These are phyloP conservation scores for Roridomyces roridus DNA, from an alignment of 768 basidiomycete genomes.

Conservation along the genomic window DNA sequence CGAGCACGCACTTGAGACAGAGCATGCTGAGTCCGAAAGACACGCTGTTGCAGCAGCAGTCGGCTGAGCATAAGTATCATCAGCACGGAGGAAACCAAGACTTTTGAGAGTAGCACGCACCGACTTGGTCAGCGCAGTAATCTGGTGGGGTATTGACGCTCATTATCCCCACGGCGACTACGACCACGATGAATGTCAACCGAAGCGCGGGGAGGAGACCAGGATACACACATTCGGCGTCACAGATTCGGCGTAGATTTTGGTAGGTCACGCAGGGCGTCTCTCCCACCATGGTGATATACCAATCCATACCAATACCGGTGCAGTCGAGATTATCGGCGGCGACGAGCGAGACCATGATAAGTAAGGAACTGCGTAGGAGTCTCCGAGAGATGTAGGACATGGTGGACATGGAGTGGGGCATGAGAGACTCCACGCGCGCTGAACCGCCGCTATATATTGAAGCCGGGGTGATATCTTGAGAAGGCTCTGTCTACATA, in stretches of 20 bases:
- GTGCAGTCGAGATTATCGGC: constrained; percentile 28
- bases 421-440: too few species aligned
- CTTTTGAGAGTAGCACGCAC: too few species aligned
- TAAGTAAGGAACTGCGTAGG: too few species aligned
- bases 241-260: constrained; percentile 33
- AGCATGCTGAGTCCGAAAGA: constrained; percentile 30
- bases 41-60: constrained; percentile 31
- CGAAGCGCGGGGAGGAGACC: too few species aligned
- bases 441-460: too few species aligned
- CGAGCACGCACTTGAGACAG: constrained; percentile 29
- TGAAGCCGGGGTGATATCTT: too few species aligned
- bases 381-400: too few species aligned
- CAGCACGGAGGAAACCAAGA: too few species aligned
- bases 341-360: not conserved
- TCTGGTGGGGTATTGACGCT: constrained; percentile 29
- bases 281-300: constrained; percentile 32
- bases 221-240: constrained; percentile 26
- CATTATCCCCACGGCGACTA: constrained; percentile 20
- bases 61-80: not conserved
- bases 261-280: constrained; percentile 37
- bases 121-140: constrained; percentile 31
- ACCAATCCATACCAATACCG: constrained; percentile 33
- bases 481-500: too few species aligned
- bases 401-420: too few species aligned
- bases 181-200: too few species aligned